Base-by-base conservation (phyloP, 768 basidiomycete genomes). In the Hygrophorus pudorinus region DNA sequence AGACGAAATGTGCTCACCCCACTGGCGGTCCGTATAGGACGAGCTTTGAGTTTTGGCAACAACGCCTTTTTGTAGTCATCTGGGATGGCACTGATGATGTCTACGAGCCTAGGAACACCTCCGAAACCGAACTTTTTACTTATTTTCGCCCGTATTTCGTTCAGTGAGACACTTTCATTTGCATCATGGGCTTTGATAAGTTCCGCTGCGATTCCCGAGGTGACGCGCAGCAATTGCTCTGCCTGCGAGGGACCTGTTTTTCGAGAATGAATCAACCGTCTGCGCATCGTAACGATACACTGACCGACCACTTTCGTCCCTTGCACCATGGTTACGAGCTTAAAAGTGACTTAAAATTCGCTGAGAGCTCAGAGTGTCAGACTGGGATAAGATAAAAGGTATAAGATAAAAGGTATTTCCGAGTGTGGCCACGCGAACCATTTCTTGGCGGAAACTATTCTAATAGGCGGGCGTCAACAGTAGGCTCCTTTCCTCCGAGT, bases 81-180 rank as follows among this genome's bases (percentile, higher is more conserved):
- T 13, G 96, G 96, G 40, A 98, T 94, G 30, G 96, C 96, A 50
- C 90, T 89, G 63, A 99, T 91, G 56, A 99, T 97, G 61, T 99
- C 96, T 36, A 98, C 94, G 14, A 99, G 74, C 37, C 96, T 65
- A 0, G 96, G 96, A 0, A 94, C 85, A 24, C 87, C 87, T 29
- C 85, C 80, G 54, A 81, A 85, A 4, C 77, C 80, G 58, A 80
- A 81, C 62, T 92, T 92, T 68, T 97, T 97, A 61, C 88, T 87
- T 63, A 93, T 75, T 54, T 81, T 81, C 33, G 84, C 72, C 33
- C 94, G 84, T 38, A 98, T 72, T 41, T 83, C 80, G 56, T 96
- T 97, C 44, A 99, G 70, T 6, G 90, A 91, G 42, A 94, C 79
- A 0, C 79, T 72, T 49, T 79, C 67, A 51, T 80, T 80, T 27